Percentiles rank a stretch among this genome's conserved stretches.
Evolutionary conservation across 2,329 filamentous ascomycete genomes (phyloP).

Genomic region (Zymoseptoria pseudotritici): DNA sequence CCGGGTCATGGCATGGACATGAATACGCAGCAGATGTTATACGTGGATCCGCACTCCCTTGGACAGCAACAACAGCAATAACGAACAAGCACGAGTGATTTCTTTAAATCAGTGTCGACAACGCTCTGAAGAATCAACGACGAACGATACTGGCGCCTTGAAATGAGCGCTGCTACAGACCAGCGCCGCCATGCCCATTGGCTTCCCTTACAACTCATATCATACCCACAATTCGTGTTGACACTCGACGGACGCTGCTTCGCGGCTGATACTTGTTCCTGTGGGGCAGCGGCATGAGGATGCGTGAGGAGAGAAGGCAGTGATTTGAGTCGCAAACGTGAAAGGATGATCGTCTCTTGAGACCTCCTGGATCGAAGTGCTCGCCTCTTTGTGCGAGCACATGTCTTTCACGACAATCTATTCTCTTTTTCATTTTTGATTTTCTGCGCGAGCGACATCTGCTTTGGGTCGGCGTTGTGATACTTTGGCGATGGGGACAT

Average conservation of each 20-base stretch:
- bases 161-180: constrained; percentile 12
- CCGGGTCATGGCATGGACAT: constrained; percentile 36
- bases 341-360: background rate
- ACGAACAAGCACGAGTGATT: background rate
- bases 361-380: background rate
- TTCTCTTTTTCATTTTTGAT: background rate
- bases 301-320: background rate
- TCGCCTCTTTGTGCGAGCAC: background rate
- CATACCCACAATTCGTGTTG: constrained; percentile 20
- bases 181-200: constrained; percentile 8
- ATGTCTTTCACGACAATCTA: background rate
- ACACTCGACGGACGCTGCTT: background rate
- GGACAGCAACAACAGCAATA: constrained; percentile 21
- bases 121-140: constrained; percentile 6
- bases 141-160: constrained; percentile 5
- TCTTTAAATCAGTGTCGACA: background rate
- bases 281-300: background rate
- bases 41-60: constrained; percentile 37
- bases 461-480: background rate
- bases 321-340: background rate
- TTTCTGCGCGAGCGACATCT: background rate
- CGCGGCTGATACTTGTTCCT: background rate
- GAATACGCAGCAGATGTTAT: constrained; percentile 41
- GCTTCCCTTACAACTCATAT: constrained; percentile 16
- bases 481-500: background rate